phyloP scores from a whole-genome alignment of 768 basidiomycete genomes.

The Leccinellum rugosiceps region DNA sequence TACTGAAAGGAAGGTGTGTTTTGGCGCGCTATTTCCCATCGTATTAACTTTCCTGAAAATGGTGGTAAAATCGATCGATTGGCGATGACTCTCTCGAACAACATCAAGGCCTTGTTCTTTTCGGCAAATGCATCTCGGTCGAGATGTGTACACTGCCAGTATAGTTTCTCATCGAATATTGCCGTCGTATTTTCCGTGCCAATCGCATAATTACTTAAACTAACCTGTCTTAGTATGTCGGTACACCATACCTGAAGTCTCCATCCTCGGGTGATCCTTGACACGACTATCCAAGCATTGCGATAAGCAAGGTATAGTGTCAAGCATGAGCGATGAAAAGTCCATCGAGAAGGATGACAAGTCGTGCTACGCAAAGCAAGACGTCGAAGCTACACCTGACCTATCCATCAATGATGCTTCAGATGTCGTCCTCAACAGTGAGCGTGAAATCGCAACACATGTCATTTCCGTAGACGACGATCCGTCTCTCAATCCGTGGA shows the following conservation, averaged over 20 bases:
- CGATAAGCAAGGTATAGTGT: background rate
- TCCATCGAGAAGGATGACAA: slow-evolving; percentile 7
- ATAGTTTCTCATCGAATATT: background rate
- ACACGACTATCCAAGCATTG: background rate
- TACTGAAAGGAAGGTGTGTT: background rate
- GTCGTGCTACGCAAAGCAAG: slow-evolving; percentile 23
- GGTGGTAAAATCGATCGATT: background rate
- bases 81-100: background rate
- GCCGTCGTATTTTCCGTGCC: background rate
- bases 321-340: slow-evolving; percentile 3
- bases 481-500: background rate
- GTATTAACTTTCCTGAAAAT: background rate
- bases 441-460: slow-evolving; percentile 45
- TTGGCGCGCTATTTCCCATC: background rate
- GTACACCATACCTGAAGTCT: background rate
- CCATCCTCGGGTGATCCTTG: background rate
- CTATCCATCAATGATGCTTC: slow-evolving; percentile 5
- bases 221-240: background rate
- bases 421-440: slow-evolving; percentile 34
- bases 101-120: background rate
- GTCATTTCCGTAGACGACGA: slow-evolving; percentile 26
- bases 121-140: background rate
- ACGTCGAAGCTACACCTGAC: slow-evolving; percentile 26
- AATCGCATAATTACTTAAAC: background rate
- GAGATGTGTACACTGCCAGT: background rate